Percentiles rank a stretch among this genome's conserved stretches.
Conservation (phyloP, 1,139 yeast species). For the Candida neerlandica region DNA sequence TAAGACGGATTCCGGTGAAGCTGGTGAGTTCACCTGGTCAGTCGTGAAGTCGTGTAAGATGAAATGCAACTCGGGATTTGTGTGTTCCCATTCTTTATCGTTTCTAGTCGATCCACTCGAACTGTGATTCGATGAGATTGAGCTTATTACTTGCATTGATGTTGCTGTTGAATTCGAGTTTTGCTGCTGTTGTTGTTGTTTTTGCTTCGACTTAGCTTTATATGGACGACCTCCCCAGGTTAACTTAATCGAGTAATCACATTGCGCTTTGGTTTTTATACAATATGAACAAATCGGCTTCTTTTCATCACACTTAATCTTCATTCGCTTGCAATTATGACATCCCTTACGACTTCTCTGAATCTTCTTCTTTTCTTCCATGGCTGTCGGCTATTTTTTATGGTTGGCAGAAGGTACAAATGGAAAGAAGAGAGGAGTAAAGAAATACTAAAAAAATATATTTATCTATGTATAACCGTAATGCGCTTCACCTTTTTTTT, state of each 20-base stretch:
- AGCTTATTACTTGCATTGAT: neutral
- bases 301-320: conserved; percentile 73
- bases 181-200: neutral
- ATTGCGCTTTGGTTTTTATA: conserved; percentile 42
- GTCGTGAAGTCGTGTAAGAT: conserved; percentile 6
- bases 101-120: neutral
- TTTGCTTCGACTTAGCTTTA: conserved; percentile 30
- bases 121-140: neutral
- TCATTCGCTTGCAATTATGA: conserved; percentile 65
- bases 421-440: neutral
- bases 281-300: conserved; percentile 71
- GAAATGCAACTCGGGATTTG: neutral
- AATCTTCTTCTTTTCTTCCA: conserved; percentile 13
- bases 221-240: conserved; percentile 83
- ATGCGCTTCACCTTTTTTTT: too few relatives aligned
- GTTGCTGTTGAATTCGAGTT: neutral
- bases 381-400: neutral
- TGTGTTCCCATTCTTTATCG: neutral
- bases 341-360: conserved; percentile 54
- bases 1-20: conserved; percentile 7
- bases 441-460: too few relatives aligned
- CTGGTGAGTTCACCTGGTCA: conserved; percentile 5
- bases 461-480: too few relatives aligned
- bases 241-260: conserved; percentile 68
- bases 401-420: neutral